Percentiles rank a stretch among this genome's conserved stretches.
These are phyloP conservation scores for Rhododendron kiyosumense DNA, from an alignment of 148 eudicot species.

Conservation along the genomic window DNA sequence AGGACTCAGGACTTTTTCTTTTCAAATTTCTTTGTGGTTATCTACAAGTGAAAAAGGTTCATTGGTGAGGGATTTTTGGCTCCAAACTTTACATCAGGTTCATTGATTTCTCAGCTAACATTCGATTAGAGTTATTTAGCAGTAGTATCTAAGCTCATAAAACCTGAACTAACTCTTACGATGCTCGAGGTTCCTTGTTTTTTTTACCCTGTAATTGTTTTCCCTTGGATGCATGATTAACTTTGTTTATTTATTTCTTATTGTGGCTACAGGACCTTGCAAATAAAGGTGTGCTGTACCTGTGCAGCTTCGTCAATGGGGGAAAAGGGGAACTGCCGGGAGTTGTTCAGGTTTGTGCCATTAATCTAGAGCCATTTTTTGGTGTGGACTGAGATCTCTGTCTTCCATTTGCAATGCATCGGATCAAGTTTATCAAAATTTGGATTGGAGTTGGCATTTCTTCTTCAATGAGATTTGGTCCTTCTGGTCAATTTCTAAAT, in stretches of 20 bases:
- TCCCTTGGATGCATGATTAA: not conserved
- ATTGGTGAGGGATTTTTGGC: not conserved
- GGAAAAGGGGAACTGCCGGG: constrained; percentile 37
- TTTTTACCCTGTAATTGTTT: not conserved
- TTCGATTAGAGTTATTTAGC: not conserved
- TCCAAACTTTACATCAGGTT: not conserved
- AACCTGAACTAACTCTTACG: not conserved
- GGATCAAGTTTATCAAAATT: not conserved
- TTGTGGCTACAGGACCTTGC: constrained; percentile 42
- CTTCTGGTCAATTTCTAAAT: not conserved
- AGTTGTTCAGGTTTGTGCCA: constrained; percentile 24
- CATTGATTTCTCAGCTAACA: not conserved
- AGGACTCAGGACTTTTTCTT: not conserved
- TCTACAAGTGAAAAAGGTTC: not conserved
- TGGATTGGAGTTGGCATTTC: not conserved
- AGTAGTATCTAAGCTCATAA: not conserved
- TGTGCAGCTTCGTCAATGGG: constrained; percentile 55
- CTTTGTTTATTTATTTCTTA: not conserved
- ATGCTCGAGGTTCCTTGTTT: not conserved
- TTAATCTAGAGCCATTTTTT: not conserved
- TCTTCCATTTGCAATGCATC: not conserved
- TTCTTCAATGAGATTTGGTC: not conserved
- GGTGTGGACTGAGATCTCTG: not conserved
- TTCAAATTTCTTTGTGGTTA: not conserved
- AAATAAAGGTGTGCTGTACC: constrained; percentile 55